Base-by-base conservation (phyloP, 805 yeast species). In the Wickerhamomyces alni region DNA sequence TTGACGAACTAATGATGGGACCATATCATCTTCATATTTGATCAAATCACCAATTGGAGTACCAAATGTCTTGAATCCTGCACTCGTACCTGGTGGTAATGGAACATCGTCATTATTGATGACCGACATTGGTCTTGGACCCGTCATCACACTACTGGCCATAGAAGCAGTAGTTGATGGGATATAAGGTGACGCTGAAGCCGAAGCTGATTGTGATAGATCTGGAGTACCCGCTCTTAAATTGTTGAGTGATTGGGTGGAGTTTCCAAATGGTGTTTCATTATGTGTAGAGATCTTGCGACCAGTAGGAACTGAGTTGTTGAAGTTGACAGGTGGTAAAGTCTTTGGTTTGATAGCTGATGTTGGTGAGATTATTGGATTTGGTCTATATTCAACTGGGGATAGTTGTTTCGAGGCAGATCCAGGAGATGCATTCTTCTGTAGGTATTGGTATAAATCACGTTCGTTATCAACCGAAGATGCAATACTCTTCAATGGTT, bases 1-100 rank as follows among this genome's bases (percentile, higher is more conserved):
- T 55, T 82, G 86, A 46, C 82, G 80, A 10, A 93, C 99, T 36
- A 93, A 75, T 15, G 83, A 72, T 2, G 99, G 99, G 5, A 93
- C 96, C 9, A 28, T 82, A 48, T 87, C 95, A 39, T 88, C 91
- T 46, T 94, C 96, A 49, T 74, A 79, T 45, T 80, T 82, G 16
- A 88, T 77, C 33, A 87, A 64, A 9, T 70, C 77, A 42, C 83
- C 94, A n/a, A 93, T 70, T 1, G 95, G 82, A 0, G 82, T 78
- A 0, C 96, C 97, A 62, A 87, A 93, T 0, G 95, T 79, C 27
- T 71, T 69, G 40, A 71, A 54, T 3, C 55, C 57, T 6, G 56
- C 45, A 16, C 55, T 50, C 2, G 54, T 46, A 2, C 57, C 55
- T 8, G 55, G 57, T 32, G 51, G 60, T 13, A 52, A 38, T 17